Conservation (phyloP, 495 filamentous ascomycete species). For the Tuber microsphaerosporum region DNA sequence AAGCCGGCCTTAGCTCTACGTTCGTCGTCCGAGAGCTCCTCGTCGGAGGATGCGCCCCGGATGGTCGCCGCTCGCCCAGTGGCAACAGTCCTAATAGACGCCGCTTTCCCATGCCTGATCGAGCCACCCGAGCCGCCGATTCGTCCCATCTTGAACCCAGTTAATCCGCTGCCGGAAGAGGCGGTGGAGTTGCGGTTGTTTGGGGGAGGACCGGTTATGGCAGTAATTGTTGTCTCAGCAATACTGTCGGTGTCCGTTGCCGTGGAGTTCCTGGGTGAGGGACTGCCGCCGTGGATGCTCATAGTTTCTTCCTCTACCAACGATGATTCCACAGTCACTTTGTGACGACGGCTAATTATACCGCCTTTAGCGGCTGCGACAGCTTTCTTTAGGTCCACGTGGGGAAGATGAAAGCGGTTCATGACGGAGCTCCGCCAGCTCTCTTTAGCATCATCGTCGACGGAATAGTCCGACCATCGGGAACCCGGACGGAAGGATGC, state of each 20-base stretch:
- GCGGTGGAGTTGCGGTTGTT: conserved; percentile 16
- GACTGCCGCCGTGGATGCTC: conserved; percentile 2
- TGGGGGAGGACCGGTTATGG: not conserved
- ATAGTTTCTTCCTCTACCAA: conserved; percentile 9
- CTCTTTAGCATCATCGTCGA: conserved; percentile 16
- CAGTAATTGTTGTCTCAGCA: not conserved
- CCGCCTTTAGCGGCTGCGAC: conserved; percentile 25
- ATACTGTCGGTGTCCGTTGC: conserved; percentile 6
- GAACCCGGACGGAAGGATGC: conserved; percentile 15
- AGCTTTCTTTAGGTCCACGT: conserved; percentile 11
- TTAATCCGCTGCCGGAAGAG: conserved; percentile 12
- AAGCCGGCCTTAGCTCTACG: conserved; percentile 6
- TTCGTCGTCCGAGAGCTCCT: not conserved
- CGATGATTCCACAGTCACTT: not conserved
- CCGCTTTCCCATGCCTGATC: conserved; percentile 19
- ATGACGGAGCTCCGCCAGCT: conserved; percentile 21
- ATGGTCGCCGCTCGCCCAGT: conserved; percentile 4
- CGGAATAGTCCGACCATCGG: conserved; percentile 32
- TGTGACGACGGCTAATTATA: conserved; percentile 2
- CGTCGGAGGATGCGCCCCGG: conserved; percentile 6
- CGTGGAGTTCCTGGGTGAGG: conserved; percentile 3
- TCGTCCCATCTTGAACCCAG: conserved; percentile 9
- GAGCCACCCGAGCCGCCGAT: conserved; percentile 14
- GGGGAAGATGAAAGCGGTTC: conserved; percentile 24
- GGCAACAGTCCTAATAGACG: conserved; percentile 18